Evolutionary conservation across 164 flowering plant genomes (phyloP), one percentile per base, ranked within the genome.

Genomic region (Aristolochia fimbriata): DNA sequence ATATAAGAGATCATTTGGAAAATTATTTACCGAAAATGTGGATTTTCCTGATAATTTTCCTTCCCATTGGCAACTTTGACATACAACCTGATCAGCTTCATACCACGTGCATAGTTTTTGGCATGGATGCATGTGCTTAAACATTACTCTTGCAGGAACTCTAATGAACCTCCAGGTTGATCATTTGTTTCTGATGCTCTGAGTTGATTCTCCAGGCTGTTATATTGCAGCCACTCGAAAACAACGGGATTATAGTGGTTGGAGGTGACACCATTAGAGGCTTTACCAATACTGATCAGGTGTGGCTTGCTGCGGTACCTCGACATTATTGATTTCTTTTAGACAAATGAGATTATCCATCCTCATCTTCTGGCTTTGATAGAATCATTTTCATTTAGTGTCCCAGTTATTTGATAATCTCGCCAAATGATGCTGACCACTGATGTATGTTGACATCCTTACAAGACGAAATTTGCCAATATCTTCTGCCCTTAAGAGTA

Each of bases 261-360:
- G 99, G 97, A 52, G 97, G 97, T 46, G 83, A 93, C 80, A 90
- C 85, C 53, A 71, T 88, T 21, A 83, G 97, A 66, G 99, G 97
- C 33, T 93, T 90, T 77, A 83, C 96, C 21, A 65, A 79, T 68
- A 77, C 86, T 61, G 97, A 93, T 67, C 99, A 90, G 94, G 98
- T 92, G 13, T 31, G 27, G 62, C 6, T 47, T 37, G 4, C 43
- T 37, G 9, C 12, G 12, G 8, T 7, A 10, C 12, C 11, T 37
- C 43, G 8, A 3, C 30, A 7, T 37, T 37, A 6, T 37, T 3
- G 9, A 37, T 37, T 6, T 37, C 43, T 10, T 37, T 10, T 10
- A 37, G 43, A 37, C 1, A 10, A 37, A 37, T 10, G 8, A 7
- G 5, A 37, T 37, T 7, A 7, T 7, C 43, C 43, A 37, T 7